Base-by-base conservation (phyloP, 1,284 basidiomycete species). In the Cryptococcus deneoformans region DNA sequence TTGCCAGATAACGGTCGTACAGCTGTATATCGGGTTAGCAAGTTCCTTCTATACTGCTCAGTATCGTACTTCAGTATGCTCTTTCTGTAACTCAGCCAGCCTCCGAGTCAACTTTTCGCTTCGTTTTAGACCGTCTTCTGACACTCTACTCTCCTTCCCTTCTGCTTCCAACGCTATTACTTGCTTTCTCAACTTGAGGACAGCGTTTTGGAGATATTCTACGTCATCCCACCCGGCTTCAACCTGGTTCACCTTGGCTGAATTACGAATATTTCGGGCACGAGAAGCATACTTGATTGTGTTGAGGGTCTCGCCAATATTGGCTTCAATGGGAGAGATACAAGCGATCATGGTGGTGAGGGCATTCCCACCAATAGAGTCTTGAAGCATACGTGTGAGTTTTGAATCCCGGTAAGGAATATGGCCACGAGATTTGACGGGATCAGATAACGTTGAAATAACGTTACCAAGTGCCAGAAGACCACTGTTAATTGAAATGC, bases 291-390 rank as follows among this genome's bases (percentile, higher is more conserved):
- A 99, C 77, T 98, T 97, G 70, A 99, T 84, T 6, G 95, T 99
- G 76, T 96, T 97, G 66, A 97, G 82, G 0, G 96, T 98, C 79
- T 99, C 95, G 63, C 83, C 87, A 5, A 90, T 85, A 77, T 99
- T 99, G 85, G 87, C 95, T 77, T 99, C 96, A 40, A 78, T 73
- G 6, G 94, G 90, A 63, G 92, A 95, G 60, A 98, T 88, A 77
- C 96, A 99, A 9, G 95, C 95, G 65, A 99, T 93, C 96, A 99
- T 99, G 63, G 97, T 87, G 2, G 96, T 99, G 71, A 96, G 89
- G 1, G 95, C 89, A 76, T 98, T 99, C 42, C 95, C 95, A 49
- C 95, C 95, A n/a, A 99, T 85, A 11, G 94, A 98, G 77, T 98
- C 94, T 86, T 98, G 94, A 12, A 98, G 82, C 58, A 85, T 79